Evolutionary conservation across 306 rosid genomes (phyloP), one percentile per base, ranked within the genome.

Genomic region (Neltuma alba): DNA sequence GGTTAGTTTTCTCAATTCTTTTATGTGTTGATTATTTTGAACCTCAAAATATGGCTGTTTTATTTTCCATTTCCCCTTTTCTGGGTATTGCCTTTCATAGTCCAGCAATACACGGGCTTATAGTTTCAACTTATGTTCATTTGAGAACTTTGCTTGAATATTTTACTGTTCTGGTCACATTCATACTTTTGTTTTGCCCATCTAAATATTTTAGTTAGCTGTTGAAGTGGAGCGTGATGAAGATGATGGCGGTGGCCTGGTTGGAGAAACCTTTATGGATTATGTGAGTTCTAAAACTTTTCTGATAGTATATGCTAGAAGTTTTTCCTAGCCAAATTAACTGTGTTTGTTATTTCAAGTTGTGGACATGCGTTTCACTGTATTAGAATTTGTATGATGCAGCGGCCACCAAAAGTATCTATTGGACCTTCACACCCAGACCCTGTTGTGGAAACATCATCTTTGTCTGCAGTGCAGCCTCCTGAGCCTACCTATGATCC

Each of bases 201-300:
- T 83, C 52, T 55, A 60, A 75, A 70, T 80, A 64, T 84, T 75
- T 84, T 86, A 95, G 99, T 86, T 90, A 81, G 98, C 97, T 83
- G 90, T 93, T 82, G 99, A 95, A 86, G 99, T 95, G 76, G 99
- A 95, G 89, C 88, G 92, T 76, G 99, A 95, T 78, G 99, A 95
- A 84, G 99, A 95, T 85, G 99, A 91, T 90, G n/a, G n/a, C n/a
- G 99, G 98, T 68, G 98, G 99, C 76, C 75, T 74, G 86, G 92
- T 60, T 30, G 99, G 99, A 62, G 99, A 95, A 89, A 95, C 99
- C 21, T 95, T 95, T 90, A 93, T 96, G 25, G 97, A 95, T 83
- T 95, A 95, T 86, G 99, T 95, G 89, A 91, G 99, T 89, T 67
- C 37, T 76, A 80, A 55, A 67, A 14, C 74, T 61, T 76, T 63